phyloP scores from a whole-genome alignment of 1,284 basidiomycete genomes.

The Moesziomyces antarcticus region DNA sequence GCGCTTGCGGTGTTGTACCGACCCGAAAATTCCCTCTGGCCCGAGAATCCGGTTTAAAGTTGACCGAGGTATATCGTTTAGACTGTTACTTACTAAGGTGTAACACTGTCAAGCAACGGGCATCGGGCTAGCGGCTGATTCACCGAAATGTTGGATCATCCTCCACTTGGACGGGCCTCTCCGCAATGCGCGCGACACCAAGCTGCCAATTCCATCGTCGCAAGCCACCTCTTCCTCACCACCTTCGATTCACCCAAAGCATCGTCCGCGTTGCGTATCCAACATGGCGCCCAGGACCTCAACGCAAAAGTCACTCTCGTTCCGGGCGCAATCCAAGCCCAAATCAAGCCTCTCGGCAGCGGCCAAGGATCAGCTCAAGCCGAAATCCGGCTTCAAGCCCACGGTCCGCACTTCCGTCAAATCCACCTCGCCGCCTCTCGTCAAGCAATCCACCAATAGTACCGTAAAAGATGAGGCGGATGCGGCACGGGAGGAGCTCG shows the following conservation, averaged over 20 bases:
- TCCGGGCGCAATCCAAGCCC: constrained; percentile 42
- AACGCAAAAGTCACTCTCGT: constrained; percentile 36
- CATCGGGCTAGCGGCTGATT: neutral
- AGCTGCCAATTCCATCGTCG: neutral
- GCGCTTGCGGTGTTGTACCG: too few relatives aligned
- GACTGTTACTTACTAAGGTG: neutral
- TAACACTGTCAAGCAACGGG: too few relatives aligned
- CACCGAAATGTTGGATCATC: constrained; percentile 13
- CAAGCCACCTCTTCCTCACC: too few relatives aligned
- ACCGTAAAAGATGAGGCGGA: constrained; percentile 15
- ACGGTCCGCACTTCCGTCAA: constrained; percentile 17
- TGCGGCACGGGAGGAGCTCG: constrained; percentile 29
- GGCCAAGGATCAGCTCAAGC: constrained; percentile 34
- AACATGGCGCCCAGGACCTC: constrained; percentile 33
- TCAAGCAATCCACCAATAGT: constrained; percentile 3
- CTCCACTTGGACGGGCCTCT: constrained; percentile 9
- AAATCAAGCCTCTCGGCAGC: constrained; percentile 37
- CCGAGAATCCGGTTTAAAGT: neutral
- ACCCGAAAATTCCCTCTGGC: too few relatives aligned
- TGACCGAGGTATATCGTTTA: neutral
- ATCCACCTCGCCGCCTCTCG: constrained; percentile 11
- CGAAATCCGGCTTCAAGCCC: constrained; percentile 17
- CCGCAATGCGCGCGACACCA: neutral
- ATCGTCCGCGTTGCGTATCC: neutral
- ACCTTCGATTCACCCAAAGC: too few relatives aligned